Evolutionary conservation across 331 rosid genomes (phyloP), one percentile per base, ranked within the genome.

Genomic region (Cydonia oblonga): DNA sequence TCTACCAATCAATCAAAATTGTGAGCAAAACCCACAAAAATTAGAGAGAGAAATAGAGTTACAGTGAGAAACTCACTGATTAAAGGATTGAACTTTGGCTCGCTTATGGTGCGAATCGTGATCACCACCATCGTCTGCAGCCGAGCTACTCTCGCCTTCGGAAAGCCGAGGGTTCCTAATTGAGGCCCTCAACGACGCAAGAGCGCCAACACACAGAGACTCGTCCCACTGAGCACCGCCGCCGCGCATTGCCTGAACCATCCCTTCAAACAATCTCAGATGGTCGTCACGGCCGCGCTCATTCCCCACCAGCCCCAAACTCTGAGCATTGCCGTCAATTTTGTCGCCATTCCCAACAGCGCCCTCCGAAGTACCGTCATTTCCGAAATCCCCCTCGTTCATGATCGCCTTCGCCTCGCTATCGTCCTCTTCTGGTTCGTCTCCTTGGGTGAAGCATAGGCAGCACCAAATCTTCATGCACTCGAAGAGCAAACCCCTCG

Each of bases 381-480:
- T 82, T 66, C 79, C 86, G 40, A 84, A 78, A 81, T 38, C 67
- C 8, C 42, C 73, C 79, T 79, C 84, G 7, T 80, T 82, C 60
- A 69, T 78, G 74, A n/a, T 26, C 30, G 69, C 42, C 18, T 63
- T 74, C 69, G 75, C 67, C 70, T 33, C 64, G 62, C 63, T 71
- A 66, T 70, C 75, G 74, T 76, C 66, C 75, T 73, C 81, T 66
- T 67, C 84, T n/a, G 71, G 78, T 64, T 78, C 85, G 74, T 83
- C 86, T 52, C 76, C 82, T 71, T 78, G 81, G 84, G 82, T 85
- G 88, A 89, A 87, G 88, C 95, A 89, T 83, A 82, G 84, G 75
- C 79, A 86, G 62, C 89, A 88, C 93, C 88, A 88, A 82, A 85
- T 85, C 91, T 81, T 95, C 97, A 91, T 91, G 76, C 96, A 91